Evolutionary conservation across 176 grass and related monocot species (phyloP).

Genomic region (Avena sativa): DNA sequence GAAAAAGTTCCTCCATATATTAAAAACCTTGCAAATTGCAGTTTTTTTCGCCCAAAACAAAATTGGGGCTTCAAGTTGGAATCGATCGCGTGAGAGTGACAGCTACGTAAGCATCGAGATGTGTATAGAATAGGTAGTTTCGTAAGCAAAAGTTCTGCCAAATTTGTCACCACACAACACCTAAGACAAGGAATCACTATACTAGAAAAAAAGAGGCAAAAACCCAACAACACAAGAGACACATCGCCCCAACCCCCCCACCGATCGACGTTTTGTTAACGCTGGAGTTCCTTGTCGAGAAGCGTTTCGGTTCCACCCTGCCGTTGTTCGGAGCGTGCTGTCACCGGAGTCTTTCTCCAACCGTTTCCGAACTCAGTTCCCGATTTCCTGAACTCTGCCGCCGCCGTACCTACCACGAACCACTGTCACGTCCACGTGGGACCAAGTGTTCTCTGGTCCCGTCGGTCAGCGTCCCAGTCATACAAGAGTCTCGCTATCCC

Average conservation of each 20-base stretch:
- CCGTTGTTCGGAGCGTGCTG: neutral
- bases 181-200: neutral
- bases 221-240: neutral
- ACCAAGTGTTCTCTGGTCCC: neutral
- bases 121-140: neutral
- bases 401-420: neutral
- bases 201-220: neutral
- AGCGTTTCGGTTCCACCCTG: constrained; percentile 24
- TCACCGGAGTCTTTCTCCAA: constrained; percentile 2
- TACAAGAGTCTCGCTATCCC: neutral
- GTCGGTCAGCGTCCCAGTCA: neutral
- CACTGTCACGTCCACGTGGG: constrained; percentile 13
- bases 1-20: too few relatives aligned
- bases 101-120: neutral
- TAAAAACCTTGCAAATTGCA: too few relatives aligned
- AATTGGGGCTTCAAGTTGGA: neutral
- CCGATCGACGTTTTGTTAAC: neutral
- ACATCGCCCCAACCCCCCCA: neutral
- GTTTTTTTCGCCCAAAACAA: neutral
- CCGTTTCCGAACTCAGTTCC: constrained; percentile 2
- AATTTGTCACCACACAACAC: neutral
- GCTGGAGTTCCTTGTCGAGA: constrained; percentile 4
- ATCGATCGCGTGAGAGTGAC: neutral
- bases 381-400: neutral
- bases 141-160: neutral